phyloP scores from a whole-genome alignment of 257 asterid species.

The Gentiana straminea region DNA sequence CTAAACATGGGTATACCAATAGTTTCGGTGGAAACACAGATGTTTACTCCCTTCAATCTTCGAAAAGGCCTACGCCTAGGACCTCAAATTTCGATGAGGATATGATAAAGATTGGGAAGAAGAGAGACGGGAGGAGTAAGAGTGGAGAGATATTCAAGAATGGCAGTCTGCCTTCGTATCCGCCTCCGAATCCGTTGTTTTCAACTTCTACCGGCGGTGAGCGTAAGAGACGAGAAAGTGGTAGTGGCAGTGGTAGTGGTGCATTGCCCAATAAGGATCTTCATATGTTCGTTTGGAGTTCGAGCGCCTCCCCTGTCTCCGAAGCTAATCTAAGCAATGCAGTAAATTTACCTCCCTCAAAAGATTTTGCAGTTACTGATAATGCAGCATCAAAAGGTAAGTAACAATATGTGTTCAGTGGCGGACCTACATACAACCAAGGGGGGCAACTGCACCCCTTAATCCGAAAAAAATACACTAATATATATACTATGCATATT shows the following conservation, averaged over 20 bases:
- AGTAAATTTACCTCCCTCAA: conserved; percentile 32
- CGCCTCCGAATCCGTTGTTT: conserved; percentile 77
- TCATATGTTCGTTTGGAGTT: conserved; percentile 94
- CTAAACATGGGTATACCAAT: conserved; percentile 57
- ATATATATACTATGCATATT: too few species aligned
- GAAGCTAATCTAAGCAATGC: conserved; percentile 56
- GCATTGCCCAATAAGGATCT: conserved; percentile 49
- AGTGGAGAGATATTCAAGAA: conserved; percentile 57
- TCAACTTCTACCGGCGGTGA: conserved; percentile 19
- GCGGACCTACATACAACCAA: too few species aligned
- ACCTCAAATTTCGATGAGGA: conserved; percentile 87
- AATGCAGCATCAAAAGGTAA: conserved; percentile 49
- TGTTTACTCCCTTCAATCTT: conserved; percentile 56
- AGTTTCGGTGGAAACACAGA: conserved; percentile 57
- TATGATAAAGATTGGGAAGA: conserved; percentile 46
- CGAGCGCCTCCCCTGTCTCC: conserved; percentile 86
- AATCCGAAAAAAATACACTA: too few species aligned
- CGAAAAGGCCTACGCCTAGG: conserved; percentile 76
- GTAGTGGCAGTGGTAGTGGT: conserved; percentile 11
- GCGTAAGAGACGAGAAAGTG: conserved; percentile 40
- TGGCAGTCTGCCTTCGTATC: conserved; percentile 31
- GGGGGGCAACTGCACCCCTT: too few species aligned
- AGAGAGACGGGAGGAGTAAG: conserved; percentile 52
- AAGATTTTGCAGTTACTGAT: conserved; percentile 36
- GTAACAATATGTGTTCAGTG: not conserved